Evolutionary conservation across 306 rosid species (phyloP).

Genomic region (Rubus parviflorus): DNA sequence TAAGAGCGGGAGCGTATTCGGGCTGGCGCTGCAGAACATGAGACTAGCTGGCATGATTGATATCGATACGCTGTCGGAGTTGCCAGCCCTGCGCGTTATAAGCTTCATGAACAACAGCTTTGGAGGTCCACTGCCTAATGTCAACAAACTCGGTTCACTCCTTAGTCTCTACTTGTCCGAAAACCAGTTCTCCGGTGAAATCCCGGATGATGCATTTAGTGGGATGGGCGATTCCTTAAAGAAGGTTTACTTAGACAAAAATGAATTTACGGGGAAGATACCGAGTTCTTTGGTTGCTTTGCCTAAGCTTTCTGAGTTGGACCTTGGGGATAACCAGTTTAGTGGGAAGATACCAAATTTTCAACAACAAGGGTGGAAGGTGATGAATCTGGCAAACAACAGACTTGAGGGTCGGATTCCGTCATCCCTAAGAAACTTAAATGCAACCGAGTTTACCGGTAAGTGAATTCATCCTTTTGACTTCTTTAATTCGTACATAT

Average conservation of each 20-base stretch:
- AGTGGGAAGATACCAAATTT: constrained; percentile 63
- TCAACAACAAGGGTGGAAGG: constrained; percentile 30
- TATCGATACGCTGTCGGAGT: constrained; percentile 32
- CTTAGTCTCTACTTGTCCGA: constrained; percentile 48
- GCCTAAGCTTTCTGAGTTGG: constrained; percentile 56
- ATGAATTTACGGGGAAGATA: constrained; percentile 53
- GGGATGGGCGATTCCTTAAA: constrained; percentile 44
- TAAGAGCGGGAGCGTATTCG: constrained; percentile 8
- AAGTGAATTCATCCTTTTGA: constrained; percentile 11
- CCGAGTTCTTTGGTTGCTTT: constrained; percentile 60
- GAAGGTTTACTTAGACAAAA: constrained; percentile 53
- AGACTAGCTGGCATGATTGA: constrained; percentile 55
- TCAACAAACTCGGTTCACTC: constrained; percentile 42
- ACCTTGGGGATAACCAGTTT: constrained; percentile 53
- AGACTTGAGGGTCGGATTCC: constrained; percentile 64
- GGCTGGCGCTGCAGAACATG: constrained; percentile 55
- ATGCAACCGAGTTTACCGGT: constrained; percentile 49
- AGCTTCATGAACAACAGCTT: constrained; percentile 62
- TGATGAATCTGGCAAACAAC: constrained; percentile 52
- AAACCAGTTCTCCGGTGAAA: constrained; percentile 60
- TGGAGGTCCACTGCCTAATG: constrained; percentile 55
- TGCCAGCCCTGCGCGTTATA: constrained; percentile 42
- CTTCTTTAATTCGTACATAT: not conserved
- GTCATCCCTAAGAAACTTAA: constrained; percentile 15
- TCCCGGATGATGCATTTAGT: constrained; percentile 47